A percentile compares a stretch with the other conserved stretches of the same genome.
These are phyloP conservation scores for Pseudopithomyces maydicus DNA, from an alignment of 2,329 filamentous ascomycete genomes.

Conservation along the genomic window DNA sequence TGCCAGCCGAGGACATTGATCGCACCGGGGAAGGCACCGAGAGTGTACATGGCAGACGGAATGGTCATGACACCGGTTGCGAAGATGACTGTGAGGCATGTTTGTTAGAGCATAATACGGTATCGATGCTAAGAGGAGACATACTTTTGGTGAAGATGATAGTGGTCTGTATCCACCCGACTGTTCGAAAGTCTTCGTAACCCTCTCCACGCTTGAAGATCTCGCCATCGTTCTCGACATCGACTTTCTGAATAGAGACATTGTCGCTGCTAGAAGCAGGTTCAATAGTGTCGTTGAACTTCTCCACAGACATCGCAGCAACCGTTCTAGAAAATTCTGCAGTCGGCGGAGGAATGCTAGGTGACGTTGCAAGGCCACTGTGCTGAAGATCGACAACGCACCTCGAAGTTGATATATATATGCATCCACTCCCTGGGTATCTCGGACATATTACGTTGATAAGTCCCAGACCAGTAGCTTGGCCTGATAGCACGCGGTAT, in stretches of 20 bases:
- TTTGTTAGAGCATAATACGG: not conserved
- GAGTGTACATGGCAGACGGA: constrained; percentile 53
- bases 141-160: constrained; percentile 59
- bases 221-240: constrained; percentile 48
- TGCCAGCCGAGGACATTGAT: constrained; percentile 56
- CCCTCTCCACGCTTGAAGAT: constrained; percentile 56
- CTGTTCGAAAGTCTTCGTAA: constrained; percentile 59
- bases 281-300: constrained; percentile 29
- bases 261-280: constrained; percentile 27
- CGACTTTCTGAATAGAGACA: constrained; percentile 25
- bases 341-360: not conserved
- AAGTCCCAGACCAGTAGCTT: constrained; percentile 6
- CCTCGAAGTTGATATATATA: constrained; percentile 11
- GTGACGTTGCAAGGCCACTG: not conserved
- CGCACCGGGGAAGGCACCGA: constrained; percentile 55
- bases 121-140: not conserved
- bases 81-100: constrained; percentile 46
- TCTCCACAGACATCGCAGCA: constrained; percentile 29
- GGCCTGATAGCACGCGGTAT: constrained; percentile 16
- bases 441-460: constrained; percentile 9
- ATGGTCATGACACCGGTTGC: constrained; percentile 57
- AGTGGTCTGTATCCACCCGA: constrained; percentile 57
- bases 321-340: not conserved
- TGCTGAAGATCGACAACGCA: not conserved
- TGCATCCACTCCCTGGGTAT: constrained; percentile 5